A percentile compares a stretch with the other conserved stretches of the same genome.
Conservation (phyloP, 805 yeast genomes). For the Candida berthetii region DNA sequence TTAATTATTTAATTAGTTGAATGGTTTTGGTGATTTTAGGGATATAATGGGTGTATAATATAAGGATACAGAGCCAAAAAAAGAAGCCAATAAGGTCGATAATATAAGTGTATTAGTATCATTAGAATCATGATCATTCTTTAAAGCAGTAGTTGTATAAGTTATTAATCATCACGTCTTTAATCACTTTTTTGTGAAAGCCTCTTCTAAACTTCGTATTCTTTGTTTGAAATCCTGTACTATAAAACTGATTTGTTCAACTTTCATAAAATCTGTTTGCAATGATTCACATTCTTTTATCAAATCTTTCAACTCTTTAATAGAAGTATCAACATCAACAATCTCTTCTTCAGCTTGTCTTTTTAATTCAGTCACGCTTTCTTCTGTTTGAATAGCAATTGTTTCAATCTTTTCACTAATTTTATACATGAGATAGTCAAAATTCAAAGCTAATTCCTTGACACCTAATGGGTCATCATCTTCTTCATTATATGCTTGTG, state of each 20-base stretch:
- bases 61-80: no score
- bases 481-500: constrained; percentile 16
- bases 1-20: no score
- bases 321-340: constrained; percentile 31
- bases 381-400: constrained; percentile 37
- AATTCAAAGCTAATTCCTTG: constrained; percentile 50
- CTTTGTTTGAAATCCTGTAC: constrained; percentile 35
- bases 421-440: constrained; percentile 59
- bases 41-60: neutral
- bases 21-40: neutral
- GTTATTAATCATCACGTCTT: no score
- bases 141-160: no score
- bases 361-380: constrained; percentile 18
- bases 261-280: constrained; percentile 42
- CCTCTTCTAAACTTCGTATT: constrained; percentile 26
- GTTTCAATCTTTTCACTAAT: constrained; percentile 49
- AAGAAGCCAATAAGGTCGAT: no score
- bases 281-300: constrained; percentile 40
- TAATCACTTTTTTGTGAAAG: constrained; percentile 2
- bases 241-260: constrained; percentile 38
- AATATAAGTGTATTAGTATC: no score
- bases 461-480: constrained; percentile 59
- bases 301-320: constrained; percentile 32
- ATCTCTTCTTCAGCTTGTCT: constrained; percentile 12
- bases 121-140: no score